Conservation (phyloP, 805 yeast species). For the Candida schatavii region DNA sequence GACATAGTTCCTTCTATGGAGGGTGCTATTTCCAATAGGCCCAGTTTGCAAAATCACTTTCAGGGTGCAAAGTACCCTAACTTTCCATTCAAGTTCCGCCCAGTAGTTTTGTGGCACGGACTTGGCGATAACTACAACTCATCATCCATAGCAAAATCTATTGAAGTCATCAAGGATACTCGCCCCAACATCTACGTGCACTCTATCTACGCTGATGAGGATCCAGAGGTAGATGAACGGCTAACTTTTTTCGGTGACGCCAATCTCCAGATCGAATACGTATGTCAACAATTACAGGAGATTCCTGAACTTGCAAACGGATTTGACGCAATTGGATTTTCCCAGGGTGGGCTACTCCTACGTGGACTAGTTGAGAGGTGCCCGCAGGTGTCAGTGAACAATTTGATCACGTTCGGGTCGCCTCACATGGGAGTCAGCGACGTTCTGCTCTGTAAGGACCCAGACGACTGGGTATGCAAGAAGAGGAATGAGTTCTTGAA, state of each 20-base stretch:
- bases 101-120: slow-evolving; percentile 82
- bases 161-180: slow-evolving; percentile 37
- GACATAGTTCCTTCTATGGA: too few relatives aligned
- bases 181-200: slow-evolving; percentile 54
- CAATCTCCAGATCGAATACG: slow-evolving; percentile 50
- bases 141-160: slow-evolving; percentile 49
- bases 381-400: slow-evolving; percentile 36
- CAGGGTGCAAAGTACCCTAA: background rate
- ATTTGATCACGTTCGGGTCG: slow-evolving; percentile 70
- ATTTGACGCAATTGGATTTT: slow-evolving; percentile 73
- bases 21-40: too few relatives aligned
- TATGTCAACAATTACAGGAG: slow-evolving; percentile 50
- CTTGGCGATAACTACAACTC: slow-evolving; percentile 75
- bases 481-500: slow-evolving; percentile 52
- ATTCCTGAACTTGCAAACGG: slow-evolving; percentile 50
- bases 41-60: too few relatives aligned
- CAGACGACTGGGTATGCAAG: slow-evolving; percentile 58
- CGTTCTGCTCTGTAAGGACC: slow-evolving; percentile 53
- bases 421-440: slow-evolving; percentile 79
- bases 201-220: slow-evolving; percentile 50
- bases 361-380: slow-evolving; percentile 66
- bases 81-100: slow-evolving; percentile 17
- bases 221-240: slow-evolving; percentile 51
- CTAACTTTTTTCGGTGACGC: slow-evolving; percentile 60
- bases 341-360: slow-evolving; percentile 83